Base-by-base conservation (phyloP, 768 basidiomycete species). In the Mrakia hoshinonis region DNA sequence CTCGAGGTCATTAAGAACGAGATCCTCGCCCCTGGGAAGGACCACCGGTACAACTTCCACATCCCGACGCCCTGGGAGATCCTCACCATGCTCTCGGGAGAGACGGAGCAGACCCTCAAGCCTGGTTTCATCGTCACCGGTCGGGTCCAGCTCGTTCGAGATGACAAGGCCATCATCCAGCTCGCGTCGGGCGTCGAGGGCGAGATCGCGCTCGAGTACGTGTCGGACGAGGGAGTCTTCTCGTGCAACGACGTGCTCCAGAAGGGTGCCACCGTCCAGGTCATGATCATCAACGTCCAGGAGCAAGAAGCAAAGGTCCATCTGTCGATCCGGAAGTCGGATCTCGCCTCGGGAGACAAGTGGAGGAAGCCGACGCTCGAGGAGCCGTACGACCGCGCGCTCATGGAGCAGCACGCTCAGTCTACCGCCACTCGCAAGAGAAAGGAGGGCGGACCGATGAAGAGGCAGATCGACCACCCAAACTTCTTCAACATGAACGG, bases 401-500 rank as follows among this genome's bases (percentile, higher is more conserved):
- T 75, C 31, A 75, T 74, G 9, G 61, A 68, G 12, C 55, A 36
- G 22, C 75, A 77, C 48, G 70, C 68, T n/a, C 26, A 73, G 52
- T 65, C 55, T 10, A 22, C 58, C 38, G 12, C 29, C 29, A 20
- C 43, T 5, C 61, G 46, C 74, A 94, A 92, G 82, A 83, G 90
- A 60, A 87, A 90, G 1, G 89, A 92, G 76, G 87, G 86, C 11
- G 89, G 90, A 75, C 84, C 85, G 73, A 85, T 87, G 46, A 85
- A 91, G 72, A 84, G 95, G 31, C 87, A 95, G 67, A 91, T 99
- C 82, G 92, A 97, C 78, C 96, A 99, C 79, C 96, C 95, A 2
- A 93, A 95, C 79, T 99, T 97, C 85, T 90, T 94, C 78, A 92
- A 96, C 77, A 87, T 95, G 83, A 94, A 91, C 74, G 87, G 90